Evolutionary conservation across 176 grass and related monocot species (phyloP).

Genomic region (Echinochloa phyllopogon): DNA sequence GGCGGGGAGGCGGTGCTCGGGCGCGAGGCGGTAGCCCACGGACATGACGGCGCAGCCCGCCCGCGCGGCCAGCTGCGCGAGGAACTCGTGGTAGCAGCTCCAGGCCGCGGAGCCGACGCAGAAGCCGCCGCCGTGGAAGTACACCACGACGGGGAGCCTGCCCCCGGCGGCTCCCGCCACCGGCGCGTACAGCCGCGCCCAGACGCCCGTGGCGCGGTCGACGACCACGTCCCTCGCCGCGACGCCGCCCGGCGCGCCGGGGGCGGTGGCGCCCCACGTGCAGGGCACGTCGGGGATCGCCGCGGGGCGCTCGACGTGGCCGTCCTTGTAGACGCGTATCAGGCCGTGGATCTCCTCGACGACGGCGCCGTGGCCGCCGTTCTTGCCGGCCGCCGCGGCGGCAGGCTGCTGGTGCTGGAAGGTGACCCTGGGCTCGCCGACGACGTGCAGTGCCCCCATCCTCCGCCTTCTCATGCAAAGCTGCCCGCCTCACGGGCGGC

Average conservation of each 20-base stretch:
- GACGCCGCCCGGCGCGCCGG: constrained; percentile 35
- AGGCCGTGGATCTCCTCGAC: constrained; percentile 86
- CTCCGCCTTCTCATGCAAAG: constrained; percentile 46
- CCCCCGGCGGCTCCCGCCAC: background rate
- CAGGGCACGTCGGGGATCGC: constrained; percentile 67
- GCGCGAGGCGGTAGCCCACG: constrained; percentile 82
- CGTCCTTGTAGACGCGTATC: constrained; percentile 73
- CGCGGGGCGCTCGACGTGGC: constrained; percentile 76
- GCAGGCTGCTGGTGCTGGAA: constrained; percentile 14
- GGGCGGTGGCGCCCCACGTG: constrained; percentile 58
- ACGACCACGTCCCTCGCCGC: constrained; percentile 56
- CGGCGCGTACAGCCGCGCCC: constrained; percentile 78
- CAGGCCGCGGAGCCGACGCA: constrained; percentile 85
- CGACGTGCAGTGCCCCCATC: constrained; percentile 79
- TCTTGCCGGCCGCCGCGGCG: constrained; percentile 18
- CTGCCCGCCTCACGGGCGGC: constrained; percentile 30
- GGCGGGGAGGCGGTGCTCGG: constrained; percentile 73
- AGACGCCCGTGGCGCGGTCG: constrained; percentile 60
- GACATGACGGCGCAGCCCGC: constrained; percentile 73
- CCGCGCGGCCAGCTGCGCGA: constrained; percentile 47
- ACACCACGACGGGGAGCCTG: constrained; percentile 67
- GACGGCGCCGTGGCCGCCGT: constrained; percentile 53
- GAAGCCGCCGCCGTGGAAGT: constrained; percentile 98
- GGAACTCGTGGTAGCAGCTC: constrained; percentile 98
- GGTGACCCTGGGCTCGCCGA: constrained; percentile 57